Conservation (phyloP, 2,329 filamentous ascomycete genomes). For the Endoconidiophora laricicola region DNA sequence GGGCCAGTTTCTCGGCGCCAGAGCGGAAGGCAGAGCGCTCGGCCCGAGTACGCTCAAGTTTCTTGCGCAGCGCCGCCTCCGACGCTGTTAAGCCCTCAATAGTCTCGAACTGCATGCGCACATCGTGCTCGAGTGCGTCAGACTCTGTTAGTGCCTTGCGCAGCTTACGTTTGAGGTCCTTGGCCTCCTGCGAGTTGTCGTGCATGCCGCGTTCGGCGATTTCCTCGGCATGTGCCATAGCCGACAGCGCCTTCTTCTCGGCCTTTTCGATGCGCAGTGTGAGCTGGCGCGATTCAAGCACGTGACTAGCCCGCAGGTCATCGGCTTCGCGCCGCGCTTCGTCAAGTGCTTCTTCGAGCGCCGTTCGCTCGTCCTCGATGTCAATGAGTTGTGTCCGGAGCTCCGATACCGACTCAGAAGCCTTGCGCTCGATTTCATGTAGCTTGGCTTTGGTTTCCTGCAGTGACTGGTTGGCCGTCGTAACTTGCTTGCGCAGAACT, state of each 20-base stretch:
- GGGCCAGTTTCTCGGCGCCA: conserved; percentile 37
- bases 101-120: conserved; percentile 50
- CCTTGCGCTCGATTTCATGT: conserved; percentile 33
- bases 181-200: conserved; percentile 33
- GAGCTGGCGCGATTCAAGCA: conserved; percentile 26
- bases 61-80: conserved; percentile 44
- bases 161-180: conserved; percentile 42
- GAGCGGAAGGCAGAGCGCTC: conserved; percentile 42
- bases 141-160: conserved; percentile 46
- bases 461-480: conserved; percentile 40
- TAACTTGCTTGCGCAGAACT: conserved; percentile 43
- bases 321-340: conserved; percentile 35
- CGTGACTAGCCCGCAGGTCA: conserved; percentile 28
- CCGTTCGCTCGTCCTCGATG: conserved; percentile 40
- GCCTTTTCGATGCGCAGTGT: conserved; percentile 35
- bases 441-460: conserved; percentile 35
- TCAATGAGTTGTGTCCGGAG: conserved; percentile 39
- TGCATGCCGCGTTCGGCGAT: conserved; percentile 16
- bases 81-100: conserved; percentile 39
- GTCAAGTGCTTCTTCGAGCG: conserved; percentile 41
- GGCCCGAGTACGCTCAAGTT: conserved; percentile 53
- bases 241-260: conserved; percentile 27
- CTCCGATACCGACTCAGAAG: conserved; percentile 26
- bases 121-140: conserved; percentile 55
- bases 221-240: conserved; percentile 20